Percentiles rank a stretch among this genome's conserved stretches.
Evolutionary conservation across 1,284 basidiomycete genomes (phyloP).

Genomic region (Malassezia sp.): DNA sequence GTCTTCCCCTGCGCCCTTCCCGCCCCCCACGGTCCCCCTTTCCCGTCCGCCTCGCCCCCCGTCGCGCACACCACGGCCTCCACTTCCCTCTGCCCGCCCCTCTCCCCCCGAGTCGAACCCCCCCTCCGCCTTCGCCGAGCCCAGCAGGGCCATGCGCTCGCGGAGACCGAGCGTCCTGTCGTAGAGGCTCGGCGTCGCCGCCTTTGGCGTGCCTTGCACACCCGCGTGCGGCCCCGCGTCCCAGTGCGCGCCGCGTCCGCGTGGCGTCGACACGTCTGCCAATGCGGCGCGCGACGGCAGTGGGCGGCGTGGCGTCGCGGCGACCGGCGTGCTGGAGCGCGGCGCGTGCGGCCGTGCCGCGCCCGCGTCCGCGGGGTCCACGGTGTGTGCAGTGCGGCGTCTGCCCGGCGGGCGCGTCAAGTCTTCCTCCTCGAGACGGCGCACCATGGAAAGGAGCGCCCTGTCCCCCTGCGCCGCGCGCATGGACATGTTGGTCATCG

Average conservation of each 20-base stretch:
- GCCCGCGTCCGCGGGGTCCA: no score
- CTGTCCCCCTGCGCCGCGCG: conserved; percentile 14
- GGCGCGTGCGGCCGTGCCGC: no score
- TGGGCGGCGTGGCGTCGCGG: conserved; percentile 2
- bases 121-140: conserved; percentile 8
- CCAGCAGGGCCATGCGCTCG: conserved; percentile 6
- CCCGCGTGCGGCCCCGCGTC: not conserved
- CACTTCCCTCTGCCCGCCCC: no score
- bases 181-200: conserved; percentile 9
- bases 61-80: no score
- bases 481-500: conserved; percentile 3
- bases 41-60: no score
- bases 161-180: conserved; percentile 10
- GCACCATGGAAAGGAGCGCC: conserved; percentile 13
- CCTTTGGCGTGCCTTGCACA: not conserved
- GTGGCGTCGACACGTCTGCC: no score
- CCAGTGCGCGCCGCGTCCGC: no score
- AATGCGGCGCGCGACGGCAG: not conserved
- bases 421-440: conserved; percentile 10
- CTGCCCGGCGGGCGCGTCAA: no score
- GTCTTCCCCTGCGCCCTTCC: no score
- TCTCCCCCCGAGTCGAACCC: no score
- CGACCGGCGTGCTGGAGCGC: not conserved
- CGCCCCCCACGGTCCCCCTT: no score
- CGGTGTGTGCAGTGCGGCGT: no score